Conservation (phyloP, 805 yeast species). For the Yarrowia alimentaria region DNA sequence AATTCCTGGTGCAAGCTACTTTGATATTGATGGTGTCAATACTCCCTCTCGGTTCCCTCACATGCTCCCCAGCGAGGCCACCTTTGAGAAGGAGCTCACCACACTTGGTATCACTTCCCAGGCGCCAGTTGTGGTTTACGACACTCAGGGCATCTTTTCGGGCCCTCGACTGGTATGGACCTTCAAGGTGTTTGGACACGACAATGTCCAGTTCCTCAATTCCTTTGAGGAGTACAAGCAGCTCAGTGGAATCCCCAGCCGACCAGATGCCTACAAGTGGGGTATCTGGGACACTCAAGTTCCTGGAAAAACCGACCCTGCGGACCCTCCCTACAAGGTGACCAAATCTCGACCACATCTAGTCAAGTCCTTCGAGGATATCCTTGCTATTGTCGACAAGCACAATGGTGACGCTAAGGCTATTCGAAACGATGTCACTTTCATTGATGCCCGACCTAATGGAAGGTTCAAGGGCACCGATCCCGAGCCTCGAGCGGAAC, state of each 20-base stretch:
- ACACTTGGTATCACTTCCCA: constrained; percentile 38
- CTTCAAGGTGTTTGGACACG: constrained; percentile 74
- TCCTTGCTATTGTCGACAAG: constrained; percentile 55
- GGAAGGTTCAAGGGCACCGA: constrained; percentile 74
- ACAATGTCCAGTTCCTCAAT: constrained; percentile 65
- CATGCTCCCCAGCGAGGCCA: constrained; percentile 70
- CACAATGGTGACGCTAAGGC: constrained; percentile 36
- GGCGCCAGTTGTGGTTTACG: constrained; percentile 77
- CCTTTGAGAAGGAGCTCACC: constrained; percentile 51
- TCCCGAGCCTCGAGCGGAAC: constrained; percentile 87
- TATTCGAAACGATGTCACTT: constrained; percentile 44
- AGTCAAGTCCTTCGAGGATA: constrained; percentile 65
- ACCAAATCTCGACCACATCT: constrained; percentile 45
- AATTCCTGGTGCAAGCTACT: constrained; percentile 63
- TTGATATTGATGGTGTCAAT: constrained; percentile 72
- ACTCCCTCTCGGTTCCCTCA: constrained; percentile 77
- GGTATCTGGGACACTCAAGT: constrained; percentile 42
- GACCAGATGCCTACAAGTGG: constrained; percentile 32
- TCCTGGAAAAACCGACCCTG: constrained; percentile 48
- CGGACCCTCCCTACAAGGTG: constrained; percentile 32
- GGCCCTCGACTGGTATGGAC: constrained; percentile 95
- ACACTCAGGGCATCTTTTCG: constrained; percentile 78
- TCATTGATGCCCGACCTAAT: constrained; percentile 78
- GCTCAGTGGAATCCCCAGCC: constrained; percentile 32
- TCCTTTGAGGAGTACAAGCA: constrained; percentile 57